Evolutionary conservation across 2,329 filamentous ascomycete genomes (phyloP), one percentile per base, ranked within the genome.

Genomic region (Lachnellula occidentalis): DNA sequence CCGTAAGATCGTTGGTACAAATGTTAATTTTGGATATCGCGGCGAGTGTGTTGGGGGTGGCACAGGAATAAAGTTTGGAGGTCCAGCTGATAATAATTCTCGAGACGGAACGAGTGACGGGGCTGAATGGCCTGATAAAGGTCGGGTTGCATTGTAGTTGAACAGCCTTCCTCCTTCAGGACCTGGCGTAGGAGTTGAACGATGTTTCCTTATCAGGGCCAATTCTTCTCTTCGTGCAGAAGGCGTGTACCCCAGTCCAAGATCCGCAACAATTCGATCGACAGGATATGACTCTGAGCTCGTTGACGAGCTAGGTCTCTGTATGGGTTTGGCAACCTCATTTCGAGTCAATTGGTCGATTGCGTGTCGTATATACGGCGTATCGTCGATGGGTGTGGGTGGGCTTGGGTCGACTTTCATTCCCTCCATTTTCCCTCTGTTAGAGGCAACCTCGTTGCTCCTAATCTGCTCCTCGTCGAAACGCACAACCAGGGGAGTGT

Each of bases 301-400:
- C 45, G 50, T 69, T 69, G 72, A 68, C 65, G 58, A 63, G 70
- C 50, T 81, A 77, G 61, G 79, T 73, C 52, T 76, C 74, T 53
- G 78, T 74, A 9, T 79, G 77, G 54, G 76, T 72, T 76, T 73
- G 5, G 83, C 77, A 57, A 88, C 83, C 54, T 85, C 85, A 64
- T 88, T 82, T 47, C 87, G 78, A 5, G 90, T 95, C 62, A 97
- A 75, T 59, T 92, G 90, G 60, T 95, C 88, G 59, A 97, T 83
- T 41, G 92, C 92, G 69, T 94, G 95, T 60, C 87, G 87, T 59
- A 96, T 89, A 70, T 92, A 95, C 0, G 90, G 91, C 8, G 85
- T 87, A 66, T 95, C 88, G 66, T 96, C 91, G 39, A 86, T 89
- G 0, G 91, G 91, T 0, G 89, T 92, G 2, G 78, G 75, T 12